Conservation (phyloP, 2,329 filamentous ascomycete genomes). For the Atkinsonella hypoxylon region DNA sequence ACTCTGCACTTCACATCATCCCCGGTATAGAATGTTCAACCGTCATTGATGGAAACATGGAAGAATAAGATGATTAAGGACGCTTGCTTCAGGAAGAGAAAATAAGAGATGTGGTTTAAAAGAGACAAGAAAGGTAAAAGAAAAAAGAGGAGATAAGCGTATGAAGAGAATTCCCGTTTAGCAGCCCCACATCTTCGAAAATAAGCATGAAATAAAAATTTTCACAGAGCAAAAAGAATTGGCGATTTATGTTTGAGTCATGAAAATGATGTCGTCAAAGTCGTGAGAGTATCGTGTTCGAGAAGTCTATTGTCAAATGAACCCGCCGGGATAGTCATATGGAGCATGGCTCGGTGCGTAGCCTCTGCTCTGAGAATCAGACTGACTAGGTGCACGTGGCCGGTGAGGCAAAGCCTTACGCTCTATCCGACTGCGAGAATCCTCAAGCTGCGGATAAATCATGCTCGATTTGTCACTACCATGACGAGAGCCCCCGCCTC, state of each 20-base stretch:
- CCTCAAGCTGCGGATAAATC: slow-evolving; percentile 32
- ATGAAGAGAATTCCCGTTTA: too few relatives aligned
- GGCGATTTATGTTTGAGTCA: slow-evolving; percentile 12
- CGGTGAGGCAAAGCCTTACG: slow-evolving; percentile 31
- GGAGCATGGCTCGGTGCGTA: slow-evolving; percentile 17
- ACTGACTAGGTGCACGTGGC: slow-evolving; percentile 36
- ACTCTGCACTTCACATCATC: slow-evolving; percentile 10
- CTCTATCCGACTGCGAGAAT: slow-evolving; percentile 31
- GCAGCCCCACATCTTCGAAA: too few relatives aligned
- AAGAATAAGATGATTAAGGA: slow-evolving; percentile 4
- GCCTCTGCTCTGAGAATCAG: slow-evolving; percentile 29
- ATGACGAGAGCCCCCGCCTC: slow-evolving; percentile 19
- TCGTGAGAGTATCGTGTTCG: neutral
- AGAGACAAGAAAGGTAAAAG: neutral
- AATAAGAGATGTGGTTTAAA: slow-evolving; percentile 8
- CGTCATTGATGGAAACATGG: neutral
- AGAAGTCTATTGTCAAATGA: slow-evolving; percentile 16
- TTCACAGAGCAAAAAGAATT: neutral
- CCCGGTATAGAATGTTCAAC: neutral
- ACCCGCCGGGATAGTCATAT: slow-evolving; percentile 20
- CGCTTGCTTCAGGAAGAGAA: slow-evolving; percentile 12
- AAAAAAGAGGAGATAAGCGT: neutral
- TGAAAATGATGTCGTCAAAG: slow-evolving; percentile 8
- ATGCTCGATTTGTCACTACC: slow-evolving; percentile 42
- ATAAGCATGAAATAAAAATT: too few relatives aligned